phyloP scores from a whole-genome alignment of 2,329 filamentous ascomycete species.

The Pyrenophora graminea region DNA sequence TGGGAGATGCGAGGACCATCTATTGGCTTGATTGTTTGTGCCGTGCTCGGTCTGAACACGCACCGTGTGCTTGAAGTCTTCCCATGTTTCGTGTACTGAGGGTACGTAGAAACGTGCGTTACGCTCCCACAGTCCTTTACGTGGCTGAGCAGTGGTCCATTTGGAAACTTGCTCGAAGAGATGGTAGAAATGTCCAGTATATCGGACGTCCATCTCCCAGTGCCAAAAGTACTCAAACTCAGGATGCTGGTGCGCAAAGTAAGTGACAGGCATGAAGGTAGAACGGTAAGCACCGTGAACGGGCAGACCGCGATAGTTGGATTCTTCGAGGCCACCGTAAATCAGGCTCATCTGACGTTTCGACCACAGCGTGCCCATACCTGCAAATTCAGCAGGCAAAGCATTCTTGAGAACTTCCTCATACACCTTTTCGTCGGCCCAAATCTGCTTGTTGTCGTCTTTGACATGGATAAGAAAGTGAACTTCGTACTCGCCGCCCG shows the following conservation, averaged over 20 bases:
- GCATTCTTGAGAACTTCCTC: constrained; percentile 63
- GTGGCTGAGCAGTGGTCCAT: constrained; percentile 70
- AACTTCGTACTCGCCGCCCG: constrained; percentile 79
- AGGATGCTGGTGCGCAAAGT: constrained; percentile 85
- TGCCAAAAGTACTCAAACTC: constrained; percentile 94
- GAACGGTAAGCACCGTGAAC: constrained; percentile 73
- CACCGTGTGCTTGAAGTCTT: constrained; percentile 70
- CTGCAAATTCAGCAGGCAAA: constrained; percentile 55
- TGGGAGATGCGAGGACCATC: constrained; percentile 48
- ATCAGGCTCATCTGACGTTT: constrained; percentile 60
- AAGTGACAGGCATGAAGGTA: constrained; percentile 91
- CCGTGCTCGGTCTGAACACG: constrained; percentile 63
- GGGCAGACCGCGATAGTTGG: constrained; percentile 62
- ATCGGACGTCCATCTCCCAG: constrained; percentile 92
- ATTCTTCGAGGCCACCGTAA: constrained; percentile 56
- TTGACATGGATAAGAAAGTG: constrained; percentile 87
- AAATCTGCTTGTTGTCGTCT: constrained; percentile 77
- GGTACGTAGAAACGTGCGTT: constrained; percentile 78
- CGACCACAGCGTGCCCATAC: constrained; percentile 59
- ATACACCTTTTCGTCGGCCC: constrained; percentile 76
- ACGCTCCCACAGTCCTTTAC: constrained; percentile 77
- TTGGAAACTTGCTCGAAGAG: constrained; percentile 69
- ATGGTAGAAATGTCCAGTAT: constrained; percentile 87
- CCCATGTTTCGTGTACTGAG: constrained; percentile 69
- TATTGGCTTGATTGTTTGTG: constrained; percentile 51